Conservation (phyloP, 2,329 filamentous ascomycete genomes). For the Aspergillus brasiliensis region DNA sequence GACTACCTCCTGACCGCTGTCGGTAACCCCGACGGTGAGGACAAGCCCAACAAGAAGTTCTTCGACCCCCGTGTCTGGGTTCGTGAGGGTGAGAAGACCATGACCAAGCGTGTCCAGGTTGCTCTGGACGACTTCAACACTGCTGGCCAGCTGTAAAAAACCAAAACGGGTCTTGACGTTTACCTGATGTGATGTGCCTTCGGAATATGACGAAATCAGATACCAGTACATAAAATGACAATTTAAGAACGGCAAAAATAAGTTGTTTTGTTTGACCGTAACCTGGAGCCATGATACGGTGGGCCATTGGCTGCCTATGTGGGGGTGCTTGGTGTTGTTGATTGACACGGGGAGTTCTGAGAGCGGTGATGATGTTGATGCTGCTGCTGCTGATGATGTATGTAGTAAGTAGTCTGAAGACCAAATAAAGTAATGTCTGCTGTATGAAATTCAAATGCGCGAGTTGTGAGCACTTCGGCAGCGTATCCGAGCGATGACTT, state of each 20-base stretch:
- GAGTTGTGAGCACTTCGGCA: background rate
- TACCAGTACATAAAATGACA: conserved; percentile 25
- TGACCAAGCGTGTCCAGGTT: conserved; percentile 76
- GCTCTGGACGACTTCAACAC: conserved; percentile 93
- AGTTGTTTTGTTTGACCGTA: conserved; percentile 6
- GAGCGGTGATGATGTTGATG: background rate
- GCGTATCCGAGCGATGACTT: background rate
- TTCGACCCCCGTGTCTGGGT: conserved; percentile 93
- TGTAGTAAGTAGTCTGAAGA: conserved; percentile 10
- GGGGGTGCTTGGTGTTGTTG: background rate
- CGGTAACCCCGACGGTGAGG: conserved; percentile 90
- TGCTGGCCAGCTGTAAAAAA: conserved; percentile 71
- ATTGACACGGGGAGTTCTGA: conserved; percentile 7
- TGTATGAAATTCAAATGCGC: background rate
- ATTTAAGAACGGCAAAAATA: conserved; percentile 6
- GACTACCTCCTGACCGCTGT: conserved; percentile 86
- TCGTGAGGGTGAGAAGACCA: conserved; percentile 91
- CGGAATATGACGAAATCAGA: conserved; percentile 21
- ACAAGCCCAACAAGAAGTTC: conserved; percentile 99
- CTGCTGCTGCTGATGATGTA: conserved; percentile 7
- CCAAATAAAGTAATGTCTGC: conserved; percentile 14
- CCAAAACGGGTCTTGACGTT: conserved; percentile 15
- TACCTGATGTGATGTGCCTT: conserved; percentile 16
- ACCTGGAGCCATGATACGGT: background rate
- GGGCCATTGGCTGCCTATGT: background rate